Base-by-base conservation (phyloP, 257 asterid species). In the Solanum pimpinellifolium region DNA sequence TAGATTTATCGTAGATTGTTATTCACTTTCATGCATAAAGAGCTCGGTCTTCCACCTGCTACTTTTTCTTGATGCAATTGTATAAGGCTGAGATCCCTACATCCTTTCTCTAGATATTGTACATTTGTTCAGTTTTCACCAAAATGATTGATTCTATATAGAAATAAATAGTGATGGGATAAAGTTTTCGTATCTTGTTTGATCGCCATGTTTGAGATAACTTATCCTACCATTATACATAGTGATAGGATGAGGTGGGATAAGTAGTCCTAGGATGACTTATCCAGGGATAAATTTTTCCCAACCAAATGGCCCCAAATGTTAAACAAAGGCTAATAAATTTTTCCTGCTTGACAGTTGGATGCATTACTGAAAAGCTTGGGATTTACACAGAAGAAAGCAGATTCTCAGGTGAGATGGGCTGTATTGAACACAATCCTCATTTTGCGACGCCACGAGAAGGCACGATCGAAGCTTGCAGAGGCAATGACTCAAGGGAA, bases 321-420 rank as follows among this genome's bases (percentile, higher is more conserved):
- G 41, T 83, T 72, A 73, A 20, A 78, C 66, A 44, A 87, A 84
- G 87, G 83, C 80, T 69, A 76, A 75, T 85, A 20, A 16, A 31
- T n/a, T 41, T 83, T 83, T 31, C 88, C 84, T 90, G 73, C 11
- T 85, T 83, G 66, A 83, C 94, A 97, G 98, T 90, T 97, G 94
- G 98, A 97, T 83, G 90, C 70, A 25, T 86, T 97, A 60, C 93
- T 97, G 23, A 91, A 90, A 85, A 90, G 98, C 91, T 86, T 97
- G 88, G 98, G 98, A n/a, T 97, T 97, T 91, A 95, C 98, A 3
- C 99, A 95, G 89, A 95, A 95, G 95, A 97, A 97, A 88, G 88
- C 98, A 5, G 98, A 97, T 91, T 95, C 92, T 88, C 98, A 94
- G 86, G 98, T 95, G 78, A 93, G 98, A 91, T 97, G 99, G 98